These are phyloP conservation scores for Salix arbutifolia DNA, from an alignment of 345 rosid species.

Conservation along the genomic window DNA sequence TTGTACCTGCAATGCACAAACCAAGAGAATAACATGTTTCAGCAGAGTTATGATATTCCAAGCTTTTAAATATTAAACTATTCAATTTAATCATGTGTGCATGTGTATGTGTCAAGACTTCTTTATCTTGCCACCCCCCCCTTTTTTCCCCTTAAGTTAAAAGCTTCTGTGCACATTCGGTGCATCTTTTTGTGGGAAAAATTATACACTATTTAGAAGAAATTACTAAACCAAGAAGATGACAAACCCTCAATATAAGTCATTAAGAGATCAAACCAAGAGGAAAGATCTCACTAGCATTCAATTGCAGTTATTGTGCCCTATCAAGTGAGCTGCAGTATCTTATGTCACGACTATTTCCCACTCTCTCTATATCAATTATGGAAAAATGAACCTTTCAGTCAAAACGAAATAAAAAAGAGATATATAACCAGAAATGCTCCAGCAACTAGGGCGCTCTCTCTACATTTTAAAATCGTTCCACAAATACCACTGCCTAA, in stretches of 20 bases:
- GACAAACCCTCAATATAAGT: neutral
- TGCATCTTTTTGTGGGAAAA: neutral
- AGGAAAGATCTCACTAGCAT: neutral
- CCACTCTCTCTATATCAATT: neutral
- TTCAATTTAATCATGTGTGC: neutral
- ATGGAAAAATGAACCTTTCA: neutral
- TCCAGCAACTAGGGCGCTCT: too few relatives aligned
- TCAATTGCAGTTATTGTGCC: neutral
- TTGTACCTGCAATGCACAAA: constrained; percentile 61
- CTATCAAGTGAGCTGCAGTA: neutral
- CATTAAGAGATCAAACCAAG: neutral
- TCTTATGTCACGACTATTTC: neutral
- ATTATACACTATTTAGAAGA: neutral
- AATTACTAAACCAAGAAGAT: neutral
- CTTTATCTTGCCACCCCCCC: neutral
- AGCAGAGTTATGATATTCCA: too few relatives aligned
- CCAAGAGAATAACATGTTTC: neutral
- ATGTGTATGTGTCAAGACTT: neutral
- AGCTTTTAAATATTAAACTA: neutral
- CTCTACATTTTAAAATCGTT: too few relatives aligned
- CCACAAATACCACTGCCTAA: too few relatives aligned
- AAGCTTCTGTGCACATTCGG: neutral
- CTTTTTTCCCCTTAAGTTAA: neutral
- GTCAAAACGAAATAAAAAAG: too few relatives aligned
- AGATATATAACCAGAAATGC: too few relatives aligned